Evolutionary conservation across 1,284 basidiomycete genomes (phyloP).

Genomic region (Ceratobasidium sp.): DNA sequence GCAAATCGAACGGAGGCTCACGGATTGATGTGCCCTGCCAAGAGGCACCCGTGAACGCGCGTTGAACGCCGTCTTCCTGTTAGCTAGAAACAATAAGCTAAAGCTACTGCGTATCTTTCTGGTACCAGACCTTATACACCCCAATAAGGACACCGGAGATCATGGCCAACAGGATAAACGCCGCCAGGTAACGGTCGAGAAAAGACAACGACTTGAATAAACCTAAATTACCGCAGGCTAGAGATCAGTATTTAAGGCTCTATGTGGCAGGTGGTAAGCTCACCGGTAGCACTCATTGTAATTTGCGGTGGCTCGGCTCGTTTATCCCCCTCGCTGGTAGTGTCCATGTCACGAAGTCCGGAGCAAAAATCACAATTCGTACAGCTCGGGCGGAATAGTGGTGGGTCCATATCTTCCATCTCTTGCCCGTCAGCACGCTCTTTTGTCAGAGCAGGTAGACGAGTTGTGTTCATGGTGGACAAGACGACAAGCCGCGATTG

Average conservation of each 20-base stretch:
- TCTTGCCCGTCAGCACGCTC: slow-evolving; percentile 11
- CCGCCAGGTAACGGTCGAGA: slow-evolving; percentile 77
- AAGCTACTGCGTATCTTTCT: slow-evolving; percentile 55
- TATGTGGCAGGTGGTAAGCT: not conserved
- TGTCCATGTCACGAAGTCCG: slow-evolving; percentile 47
- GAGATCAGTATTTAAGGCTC: not conserved
- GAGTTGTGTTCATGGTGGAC: not conserved
- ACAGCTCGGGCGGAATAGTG: slow-evolving; percentile 46
- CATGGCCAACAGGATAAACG: slow-evolving; percentile 81
- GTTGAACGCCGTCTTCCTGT: slow-evolving; percentile 63
- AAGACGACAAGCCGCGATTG: not conserved
- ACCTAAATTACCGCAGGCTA: slow-evolving; percentile 36
- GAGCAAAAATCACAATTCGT: slow-evolving; percentile 48
- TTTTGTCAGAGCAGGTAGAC: not conserved
- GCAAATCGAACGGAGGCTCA: slow-evolving; percentile 49
- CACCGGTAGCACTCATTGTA: slow-evolving; percentile 35
- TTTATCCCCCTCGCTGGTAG: not conserved
- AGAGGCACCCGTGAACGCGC: slow-evolving; percentile 51
- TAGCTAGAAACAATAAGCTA: slow-evolving; percentile 61
- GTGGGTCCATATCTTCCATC: slow-evolving; percentile 43
- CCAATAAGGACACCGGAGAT: slow-evolving; percentile 84
- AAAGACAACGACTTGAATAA: slow-evolving; percentile 58
- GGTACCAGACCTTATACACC: slow-evolving; percentile 57
- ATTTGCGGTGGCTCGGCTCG: not conserved
- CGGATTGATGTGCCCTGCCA: slow-evolving; percentile 58